phyloP scores from a whole-genome alignment of 2,329 filamentous ascomycete species.

The Alternaria triticina region DNA sequence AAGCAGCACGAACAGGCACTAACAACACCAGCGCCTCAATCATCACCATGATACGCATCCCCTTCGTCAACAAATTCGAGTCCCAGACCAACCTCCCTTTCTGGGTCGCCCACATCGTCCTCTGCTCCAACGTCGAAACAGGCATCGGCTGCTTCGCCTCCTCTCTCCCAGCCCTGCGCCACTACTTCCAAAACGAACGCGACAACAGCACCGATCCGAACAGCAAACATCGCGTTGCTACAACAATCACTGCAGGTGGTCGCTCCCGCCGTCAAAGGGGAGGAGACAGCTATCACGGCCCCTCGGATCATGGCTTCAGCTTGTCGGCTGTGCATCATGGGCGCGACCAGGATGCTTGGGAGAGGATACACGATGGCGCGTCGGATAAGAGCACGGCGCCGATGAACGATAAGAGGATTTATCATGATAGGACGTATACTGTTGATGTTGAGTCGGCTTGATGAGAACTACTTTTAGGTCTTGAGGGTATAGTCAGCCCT shows the following conservation, averaged over 20 bases:
- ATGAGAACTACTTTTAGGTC: neutral
- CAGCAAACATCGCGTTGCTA: neutral
- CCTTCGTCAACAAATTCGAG: conserved; percentile 31
- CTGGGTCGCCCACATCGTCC: conserved; percentile 31
- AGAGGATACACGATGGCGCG: conserved; percentile 22
- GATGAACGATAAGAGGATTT: conserved; percentile 17
- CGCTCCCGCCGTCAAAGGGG: neutral
- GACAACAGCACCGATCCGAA: conserved; percentile 19
- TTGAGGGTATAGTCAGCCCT: no score
- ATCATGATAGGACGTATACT: conserved; percentile 19
- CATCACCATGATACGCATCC: conserved; percentile 27
- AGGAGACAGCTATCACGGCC: conserved; percentile 9
- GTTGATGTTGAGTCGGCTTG: conserved; percentile 16
- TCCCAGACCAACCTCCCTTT: conserved; percentile 21
- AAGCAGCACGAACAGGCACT: neutral
- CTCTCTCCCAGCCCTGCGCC: conserved; percentile 25
- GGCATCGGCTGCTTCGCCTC: conserved; percentile 30
- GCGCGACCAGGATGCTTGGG: conserved; percentile 21
- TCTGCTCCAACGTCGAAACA: conserved; percentile 33
- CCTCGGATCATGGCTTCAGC: conserved; percentile 21
- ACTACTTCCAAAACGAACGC: conserved; percentile 16
- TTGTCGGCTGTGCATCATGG: conserved; percentile 19
- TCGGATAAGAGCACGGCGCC: conserved; percentile 21
- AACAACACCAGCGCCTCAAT: conserved; percentile 13
- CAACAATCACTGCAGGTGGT: neutral